Conservation (phyloP, 1,284 basidiomycete species). For the Malassezia equina region DNA sequence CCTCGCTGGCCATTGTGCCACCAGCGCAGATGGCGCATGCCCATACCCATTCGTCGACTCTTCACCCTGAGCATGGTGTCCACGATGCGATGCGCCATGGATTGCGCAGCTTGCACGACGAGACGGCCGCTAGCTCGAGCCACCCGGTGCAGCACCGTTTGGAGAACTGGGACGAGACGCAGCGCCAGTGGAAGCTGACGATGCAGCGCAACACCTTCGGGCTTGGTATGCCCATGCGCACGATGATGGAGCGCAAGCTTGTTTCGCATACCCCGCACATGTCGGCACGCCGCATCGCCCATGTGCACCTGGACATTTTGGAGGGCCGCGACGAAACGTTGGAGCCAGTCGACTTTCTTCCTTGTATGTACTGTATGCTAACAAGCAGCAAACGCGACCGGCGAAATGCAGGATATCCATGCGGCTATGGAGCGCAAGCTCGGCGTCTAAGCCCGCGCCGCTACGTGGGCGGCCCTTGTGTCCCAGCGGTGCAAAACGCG, state of each 20-base stretch:
- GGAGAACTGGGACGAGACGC: constrained; percentile 70
- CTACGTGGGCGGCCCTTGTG: not conserved
- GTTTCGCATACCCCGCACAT: constrained; percentile 53
- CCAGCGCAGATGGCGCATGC: constrained; percentile 18
- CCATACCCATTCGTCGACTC: constrained; percentile 24
- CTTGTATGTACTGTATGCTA: constrained; percentile 18
- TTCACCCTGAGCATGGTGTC: constrained; percentile 33
- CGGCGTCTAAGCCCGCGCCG: constrained; percentile 9
- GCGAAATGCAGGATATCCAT: constrained; percentile 21
- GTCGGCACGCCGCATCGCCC: constrained; percentile 25
- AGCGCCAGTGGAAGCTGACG: constrained; percentile 73
- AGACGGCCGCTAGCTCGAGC: constrained; percentile 23
- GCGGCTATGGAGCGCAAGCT: constrained; percentile 27
- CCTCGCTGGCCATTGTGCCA: constrained; percentile 26
- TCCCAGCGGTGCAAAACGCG: constrained; percentile 14
- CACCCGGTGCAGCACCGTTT: constrained; percentile 44
- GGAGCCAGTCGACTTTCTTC: constrained; percentile 41
- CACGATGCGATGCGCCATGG: constrained; percentile 45
- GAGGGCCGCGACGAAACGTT: constrained; percentile 42
- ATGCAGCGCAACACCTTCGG: constrained; percentile 77
- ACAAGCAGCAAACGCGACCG: not conserved
- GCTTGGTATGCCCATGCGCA: constrained; percentile 72
- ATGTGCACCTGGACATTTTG: constrained; percentile 43
- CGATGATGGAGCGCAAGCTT: constrained; percentile 86
- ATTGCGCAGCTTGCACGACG: constrained; percentile 26